Percentiles rank a stretch among this genome's conserved stretches.
Evolutionary conservation across 2,329 filamentous ascomycete genomes (phyloP).

Genomic region (Stachybotrys chartarum): DNA sequence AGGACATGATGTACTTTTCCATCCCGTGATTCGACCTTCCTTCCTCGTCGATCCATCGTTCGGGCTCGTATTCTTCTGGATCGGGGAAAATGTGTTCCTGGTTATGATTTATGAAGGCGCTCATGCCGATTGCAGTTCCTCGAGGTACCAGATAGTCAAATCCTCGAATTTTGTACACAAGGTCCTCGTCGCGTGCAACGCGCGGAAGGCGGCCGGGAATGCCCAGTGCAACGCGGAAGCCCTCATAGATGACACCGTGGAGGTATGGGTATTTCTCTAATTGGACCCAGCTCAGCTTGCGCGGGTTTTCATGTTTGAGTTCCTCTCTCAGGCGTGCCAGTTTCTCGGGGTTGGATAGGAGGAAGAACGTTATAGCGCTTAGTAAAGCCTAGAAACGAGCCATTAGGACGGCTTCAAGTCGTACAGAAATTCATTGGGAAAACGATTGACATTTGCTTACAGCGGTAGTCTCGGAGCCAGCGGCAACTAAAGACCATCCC

Average conservation of each 20-base stretch:
- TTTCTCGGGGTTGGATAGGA: constrained; percentile 23
- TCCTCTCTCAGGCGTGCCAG: constrained; percentile 21
- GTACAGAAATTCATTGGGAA: not conserved
- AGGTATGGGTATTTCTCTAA: constrained; percentile 30
- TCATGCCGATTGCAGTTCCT: constrained; percentile 25
- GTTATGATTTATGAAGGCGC: constrained; percentile 21
- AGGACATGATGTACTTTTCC: constrained; percentile 10
- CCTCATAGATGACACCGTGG: constrained; percentile 27
- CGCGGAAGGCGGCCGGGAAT: constrained; percentile 16
- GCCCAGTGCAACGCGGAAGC: constrained; percentile 24
- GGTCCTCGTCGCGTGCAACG: constrained; percentile 15
- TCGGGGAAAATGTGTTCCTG: constrained; percentile 21
- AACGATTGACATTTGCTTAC: constrained; percentile 10
- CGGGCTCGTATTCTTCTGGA: constrained; percentile 25
- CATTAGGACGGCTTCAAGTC: not conserved
- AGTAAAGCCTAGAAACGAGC: constrained; percentile 14
- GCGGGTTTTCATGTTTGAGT: constrained; percentile 16
- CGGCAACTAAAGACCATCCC: constrained; percentile 25
- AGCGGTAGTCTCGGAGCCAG: constrained; percentile 30
- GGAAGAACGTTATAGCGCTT: constrained; percentile 25
- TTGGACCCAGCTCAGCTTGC: constrained; percentile 17
- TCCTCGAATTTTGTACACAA: constrained; percentile 15
- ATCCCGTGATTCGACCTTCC: constrained; percentile 17
- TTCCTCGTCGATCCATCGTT: constrained; percentile 14
- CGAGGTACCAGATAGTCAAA: constrained; percentile 16